phyloP scores from a whole-genome alignment of 2,329 filamentous ascomycete species.

The Sporothrix inflata region DNA sequence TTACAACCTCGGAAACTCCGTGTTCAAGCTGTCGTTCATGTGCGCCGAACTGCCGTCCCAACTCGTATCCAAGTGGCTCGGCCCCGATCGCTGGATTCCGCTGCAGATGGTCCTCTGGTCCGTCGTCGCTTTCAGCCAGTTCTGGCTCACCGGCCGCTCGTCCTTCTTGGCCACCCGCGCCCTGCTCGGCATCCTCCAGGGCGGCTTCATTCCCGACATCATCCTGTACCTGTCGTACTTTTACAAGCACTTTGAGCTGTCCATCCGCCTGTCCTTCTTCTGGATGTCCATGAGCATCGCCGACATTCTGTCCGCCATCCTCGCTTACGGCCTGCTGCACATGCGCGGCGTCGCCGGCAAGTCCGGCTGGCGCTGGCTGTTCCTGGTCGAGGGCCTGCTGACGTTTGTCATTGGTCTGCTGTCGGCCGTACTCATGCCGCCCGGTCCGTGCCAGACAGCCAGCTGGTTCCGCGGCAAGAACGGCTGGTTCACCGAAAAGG shows the following conservation, averaged over 20 bases:
- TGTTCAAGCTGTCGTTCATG: conserved; percentile 56
- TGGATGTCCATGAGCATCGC: conserved; percentile 48
- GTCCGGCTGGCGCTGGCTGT: conserved; percentile 54
- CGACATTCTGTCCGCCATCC: conserved; percentile 45
- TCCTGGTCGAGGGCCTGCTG: conserved; percentile 57
- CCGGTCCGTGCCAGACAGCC: conserved; percentile 54
- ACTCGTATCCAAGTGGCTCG: conserved; percentile 60
- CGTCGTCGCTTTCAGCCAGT: conserved; percentile 55
- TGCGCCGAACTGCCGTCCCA: conserved; percentile 64
- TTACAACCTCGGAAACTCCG: conserved; percentile 54
- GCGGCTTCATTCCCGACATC: conserved; percentile 52
- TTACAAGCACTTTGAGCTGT: conserved; percentile 48
- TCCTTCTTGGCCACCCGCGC: conserved; percentile 47
- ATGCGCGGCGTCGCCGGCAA: conserved; percentile 44
- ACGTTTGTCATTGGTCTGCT: conserved; percentile 55
- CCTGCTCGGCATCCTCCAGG: conserved; percentile 49
- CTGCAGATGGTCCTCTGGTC: conserved; percentile 61
- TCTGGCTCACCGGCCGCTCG: conserved; percentile 44
- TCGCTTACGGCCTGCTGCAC: conserved; percentile 47
- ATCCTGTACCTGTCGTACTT: conserved; percentile 51
- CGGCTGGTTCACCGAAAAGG: conserved; percentile 63
- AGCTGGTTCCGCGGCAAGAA: conserved; percentile 58
- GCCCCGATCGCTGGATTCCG: conserved; percentile 63
- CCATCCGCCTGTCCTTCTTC: conserved; percentile 47
- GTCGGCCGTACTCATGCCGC: conserved; percentile 59